These are phyloP conservation scores for Pythium oligandrum DNA, from an alignment of 352 stramenopile genomes.

Conservation along the genomic window DNA sequence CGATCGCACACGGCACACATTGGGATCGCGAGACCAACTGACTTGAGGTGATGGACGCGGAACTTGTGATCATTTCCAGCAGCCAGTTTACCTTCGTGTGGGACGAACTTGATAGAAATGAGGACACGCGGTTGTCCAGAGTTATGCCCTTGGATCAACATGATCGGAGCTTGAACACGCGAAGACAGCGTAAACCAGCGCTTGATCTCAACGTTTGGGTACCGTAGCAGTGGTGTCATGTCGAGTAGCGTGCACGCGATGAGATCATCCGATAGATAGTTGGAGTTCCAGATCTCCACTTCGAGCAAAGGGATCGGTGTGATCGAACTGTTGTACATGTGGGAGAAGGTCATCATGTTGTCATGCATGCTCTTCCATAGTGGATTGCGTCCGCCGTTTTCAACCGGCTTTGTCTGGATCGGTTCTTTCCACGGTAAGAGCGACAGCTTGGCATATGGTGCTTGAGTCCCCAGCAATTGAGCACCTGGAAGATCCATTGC, in stretches of 20 bases:
- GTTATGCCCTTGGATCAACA: slow-evolving; percentile 33
- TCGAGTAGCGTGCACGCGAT: slow-evolving; percentile 75
- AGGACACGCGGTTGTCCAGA: slow-evolving; percentile 58
- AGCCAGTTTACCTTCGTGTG: slow-evolving; percentile 51
- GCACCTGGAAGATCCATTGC: slow-evolving; percentile 67
- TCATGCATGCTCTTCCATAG: slow-evolving; percentile 69
- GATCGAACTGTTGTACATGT: slow-evolving; percentile 89
- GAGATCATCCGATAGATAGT: slow-evolving; percentile 77
- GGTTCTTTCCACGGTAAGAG: slow-evolving; percentile 84
- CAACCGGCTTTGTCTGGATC: slow-evolving; percentile 67
- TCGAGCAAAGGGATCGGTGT: slow-evolving; percentile 80
- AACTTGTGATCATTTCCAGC: slow-evolving; percentile 78
- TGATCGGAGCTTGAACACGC: slow-evolving; percentile 27
- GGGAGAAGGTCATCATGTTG: slow-evolving; percentile 78
- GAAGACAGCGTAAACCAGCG: slow-evolving; percentile 82
- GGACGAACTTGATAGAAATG: slow-evolving; percentile 75
- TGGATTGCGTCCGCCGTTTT: slow-evolving; percentile 70
- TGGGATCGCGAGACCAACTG: slow-evolving; percentile 74
- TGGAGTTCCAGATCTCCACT: slow-evolving; percentile 84
- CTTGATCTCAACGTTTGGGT: slow-evolving; percentile 61
- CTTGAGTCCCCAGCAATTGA: slow-evolving; percentile 58
- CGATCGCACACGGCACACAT: slow-evolving; percentile 74
- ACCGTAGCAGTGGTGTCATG: slow-evolving; percentile 77
- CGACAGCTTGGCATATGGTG: slow-evolving; percentile 70
- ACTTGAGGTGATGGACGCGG: slow-evolving; percentile 83